Evolutionary conservation across 495 filamentous ascomycete species (phyloP), one percentile per base, ranked within the genome.

Genomic region (Penicillium nucicola): DNA sequence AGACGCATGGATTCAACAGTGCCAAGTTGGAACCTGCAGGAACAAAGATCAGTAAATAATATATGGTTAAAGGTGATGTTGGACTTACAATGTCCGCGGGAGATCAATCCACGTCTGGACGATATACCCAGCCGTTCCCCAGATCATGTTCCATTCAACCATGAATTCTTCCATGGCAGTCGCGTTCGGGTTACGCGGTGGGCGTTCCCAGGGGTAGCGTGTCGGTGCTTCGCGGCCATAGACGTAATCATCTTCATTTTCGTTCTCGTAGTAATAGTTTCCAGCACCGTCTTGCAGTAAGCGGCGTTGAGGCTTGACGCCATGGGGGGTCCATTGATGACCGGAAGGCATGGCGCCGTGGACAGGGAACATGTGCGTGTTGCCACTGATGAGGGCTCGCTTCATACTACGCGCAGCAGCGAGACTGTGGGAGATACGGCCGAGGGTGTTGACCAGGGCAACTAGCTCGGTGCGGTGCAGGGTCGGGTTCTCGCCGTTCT

Each of bases 391-490:
- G 23, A 79, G 68, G 13, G 74, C 80, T 43, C 85, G 65, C 45
- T 88, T 77, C 67, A 98, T 97, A 28, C 82, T 74, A 47, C 83
- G 79, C 12, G 95, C 74, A 3, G 90, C 90, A 4, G 77, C 72
- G 36, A 98, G 62, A 50, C 87, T 90, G 63, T 85, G 84, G 36
- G 86, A 87, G 45, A 98, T 84, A 32, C 91, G 81, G 23, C 87
- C 89, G 36, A 96, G 84, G 2, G 95, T 97, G 66, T 98, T 98
- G 65, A 98, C 83, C 36, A 98, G 75, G 9, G 93, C 88, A 1
- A 98, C 95, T 28, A 98, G 69, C 70, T 98, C 93, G 10, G 92
- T 97, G 49, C 93, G 78, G 55, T 92, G 81, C 17, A 97, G 75
- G 33, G 77, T 76, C 5, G 90, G 92, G 53, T 89, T 86, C 50